Evolutionary conservation across 495 filamentous ascomycete genomes (phyloP).

Genomic region (Neurospora tetrasperma): DNA sequence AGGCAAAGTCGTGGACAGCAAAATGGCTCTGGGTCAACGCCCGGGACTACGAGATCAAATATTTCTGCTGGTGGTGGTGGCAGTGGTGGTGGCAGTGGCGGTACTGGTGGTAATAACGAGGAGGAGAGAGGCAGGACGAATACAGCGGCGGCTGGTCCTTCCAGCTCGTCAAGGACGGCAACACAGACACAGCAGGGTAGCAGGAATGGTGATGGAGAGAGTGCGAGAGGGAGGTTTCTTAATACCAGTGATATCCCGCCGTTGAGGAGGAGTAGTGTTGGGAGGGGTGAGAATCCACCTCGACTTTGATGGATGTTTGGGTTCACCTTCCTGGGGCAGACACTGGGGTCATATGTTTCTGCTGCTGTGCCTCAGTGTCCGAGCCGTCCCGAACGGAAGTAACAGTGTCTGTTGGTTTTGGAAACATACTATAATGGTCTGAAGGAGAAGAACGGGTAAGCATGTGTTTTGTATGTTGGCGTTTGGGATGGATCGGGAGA

Average conservation of each 20-base stretch:
- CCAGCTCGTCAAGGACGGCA: background rate
- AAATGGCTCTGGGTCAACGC: background rate
- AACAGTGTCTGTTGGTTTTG: background rate
- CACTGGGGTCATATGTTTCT: background rate
- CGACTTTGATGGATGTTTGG: background rate
- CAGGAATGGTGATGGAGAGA: background rate
- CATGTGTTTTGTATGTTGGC: background rate
- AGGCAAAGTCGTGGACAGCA: slow-evolving; percentile 16
- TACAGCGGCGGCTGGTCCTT: background rate
- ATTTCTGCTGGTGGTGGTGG: background rate
- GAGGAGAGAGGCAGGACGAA: background rate
- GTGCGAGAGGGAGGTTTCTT: background rate
- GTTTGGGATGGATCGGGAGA: background rate
- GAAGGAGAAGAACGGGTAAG: background rate
- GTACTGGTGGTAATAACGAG: background rate
- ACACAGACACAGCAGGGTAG: background rate
- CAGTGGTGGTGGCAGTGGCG: background rate
- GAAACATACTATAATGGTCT: background rate
- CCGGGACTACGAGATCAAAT: background rate
- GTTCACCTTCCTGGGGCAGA: background rate
- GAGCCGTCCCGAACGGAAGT: background rate
- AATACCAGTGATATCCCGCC: background rate
- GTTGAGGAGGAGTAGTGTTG: background rate
- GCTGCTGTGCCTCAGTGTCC: background rate
- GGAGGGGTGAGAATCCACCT: slow-evolving; percentile 6